These are phyloP conservation scores for Candida boidinii DNA, from an alignment of 805 yeast genomes.

Conservation along the genomic window DNA sequence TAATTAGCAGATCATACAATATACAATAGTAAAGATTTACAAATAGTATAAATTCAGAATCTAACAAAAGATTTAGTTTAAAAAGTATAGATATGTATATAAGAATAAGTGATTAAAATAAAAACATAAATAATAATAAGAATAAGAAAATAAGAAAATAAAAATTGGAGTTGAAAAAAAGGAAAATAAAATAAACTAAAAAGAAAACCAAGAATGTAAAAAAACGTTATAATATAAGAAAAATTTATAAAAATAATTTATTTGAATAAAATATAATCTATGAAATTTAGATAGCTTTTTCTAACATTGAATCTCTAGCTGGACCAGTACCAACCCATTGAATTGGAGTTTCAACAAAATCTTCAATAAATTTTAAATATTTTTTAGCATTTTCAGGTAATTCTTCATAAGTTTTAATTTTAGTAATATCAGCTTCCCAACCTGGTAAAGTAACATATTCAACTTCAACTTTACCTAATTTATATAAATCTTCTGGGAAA, in stretches of 20 bases:
- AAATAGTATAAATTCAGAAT: no score
- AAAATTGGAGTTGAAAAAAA: no score
- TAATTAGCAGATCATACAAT: no score
- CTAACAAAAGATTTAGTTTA: no score
- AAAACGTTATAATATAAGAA: no score
- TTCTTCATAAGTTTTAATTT: constrained; percentile 58
- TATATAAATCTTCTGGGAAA: constrained; percentile 89
- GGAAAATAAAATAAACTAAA: no score
- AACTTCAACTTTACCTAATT: constrained; percentile 84
- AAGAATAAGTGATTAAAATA: no score
- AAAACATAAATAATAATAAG: no score
- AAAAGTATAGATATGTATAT: no score
- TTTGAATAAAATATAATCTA: background rate
- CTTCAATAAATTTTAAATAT: constrained; percentile 80
- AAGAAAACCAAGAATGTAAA: no score
- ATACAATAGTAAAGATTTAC: no score
- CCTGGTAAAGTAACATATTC: constrained; percentile 90
- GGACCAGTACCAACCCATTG: constrained; percentile 99
- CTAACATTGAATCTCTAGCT: constrained; percentile 87
- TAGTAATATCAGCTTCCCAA: constrained; percentile 82
- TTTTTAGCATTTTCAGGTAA: constrained; percentile 83
- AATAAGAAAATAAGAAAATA: no score
- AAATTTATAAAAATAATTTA: background rate
- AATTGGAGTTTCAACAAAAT: constrained; percentile 73
- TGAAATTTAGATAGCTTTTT: constrained; percentile 26